Evolutionary conservation across 345 rosid genomes (phyloP).

Genomic region (Salix koriyanagi): DNA sequence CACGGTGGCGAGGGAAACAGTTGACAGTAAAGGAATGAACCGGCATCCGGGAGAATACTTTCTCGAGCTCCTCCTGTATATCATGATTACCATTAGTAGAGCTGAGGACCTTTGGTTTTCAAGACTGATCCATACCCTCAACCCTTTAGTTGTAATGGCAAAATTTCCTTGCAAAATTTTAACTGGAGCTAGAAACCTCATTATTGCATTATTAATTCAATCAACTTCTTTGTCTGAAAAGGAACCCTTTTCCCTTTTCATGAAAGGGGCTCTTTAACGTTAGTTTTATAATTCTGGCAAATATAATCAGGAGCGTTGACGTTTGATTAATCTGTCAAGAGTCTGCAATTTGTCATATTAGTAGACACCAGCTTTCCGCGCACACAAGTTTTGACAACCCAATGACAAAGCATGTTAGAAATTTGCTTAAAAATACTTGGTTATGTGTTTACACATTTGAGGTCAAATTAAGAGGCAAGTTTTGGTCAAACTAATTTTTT

Average conservation of each 20-base stretch:
- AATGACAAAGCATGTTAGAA: no score
- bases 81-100: slow-evolving; percentile 5
- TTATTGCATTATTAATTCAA: background rate
- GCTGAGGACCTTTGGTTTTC: slow-evolving; percentile 12
- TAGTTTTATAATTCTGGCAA: background rate
- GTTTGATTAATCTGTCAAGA: background rate
- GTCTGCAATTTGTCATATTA: background rate
- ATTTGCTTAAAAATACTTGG: no score
- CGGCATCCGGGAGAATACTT: slow-evolving; percentile 3
- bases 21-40: slow-evolving; percentile 9
- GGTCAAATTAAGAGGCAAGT: no score
- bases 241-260: no score
- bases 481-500: no score
- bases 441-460: no score
- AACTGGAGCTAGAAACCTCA: slow-evolving; percentile 1
- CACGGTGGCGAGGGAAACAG: slow-evolving; percentile 37
- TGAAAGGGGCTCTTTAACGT: background rate
- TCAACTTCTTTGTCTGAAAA: background rate
- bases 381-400: background rate
- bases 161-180: background rate
- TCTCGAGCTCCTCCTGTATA: slow-evolving; percentile 4
- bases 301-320: background rate
- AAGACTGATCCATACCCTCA: slow-evolving; percentile 21
- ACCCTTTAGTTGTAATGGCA: slow-evolving; percentile 10
- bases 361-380: background rate